Evolutionary conservation across 805 yeast genomes (phyloP).

Genomic region (Myxozyma monticola): DNA sequence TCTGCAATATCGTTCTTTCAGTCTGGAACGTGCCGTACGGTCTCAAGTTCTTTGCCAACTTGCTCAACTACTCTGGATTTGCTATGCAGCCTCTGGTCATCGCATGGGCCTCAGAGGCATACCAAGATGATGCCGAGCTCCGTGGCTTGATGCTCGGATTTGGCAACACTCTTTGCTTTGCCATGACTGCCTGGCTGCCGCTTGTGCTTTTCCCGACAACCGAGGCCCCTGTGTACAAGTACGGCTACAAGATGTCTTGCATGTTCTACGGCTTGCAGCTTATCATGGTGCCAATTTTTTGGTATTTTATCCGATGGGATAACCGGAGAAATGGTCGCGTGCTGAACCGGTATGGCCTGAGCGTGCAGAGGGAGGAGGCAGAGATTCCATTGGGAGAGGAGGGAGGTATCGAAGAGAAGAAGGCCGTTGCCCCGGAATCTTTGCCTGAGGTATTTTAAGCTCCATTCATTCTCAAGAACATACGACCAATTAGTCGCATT

Average conservation of each 20-base stretch:
- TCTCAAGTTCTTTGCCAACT: constrained; percentile 33
- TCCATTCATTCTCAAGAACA: too few relatives aligned
- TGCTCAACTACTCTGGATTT: constrained; percentile 23
- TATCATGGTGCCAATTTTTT: constrained; percentile 28
- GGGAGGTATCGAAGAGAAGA: too few relatives aligned
- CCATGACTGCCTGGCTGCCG: constrained; percentile 42
- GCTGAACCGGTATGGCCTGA: constrained; percentile 17
- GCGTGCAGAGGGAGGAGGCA: constrained; percentile 11
- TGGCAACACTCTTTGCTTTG: constrained; percentile 39
- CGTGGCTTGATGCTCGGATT: constrained; percentile 36
- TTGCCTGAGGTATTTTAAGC: too few relatives aligned
- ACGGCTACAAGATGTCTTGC: constrained; percentile 24
- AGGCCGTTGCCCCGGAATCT: too few relatives aligned
- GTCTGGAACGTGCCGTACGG: constrained; percentile 47
- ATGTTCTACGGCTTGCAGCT: constrained; percentile 38
- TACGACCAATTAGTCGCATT: too few relatives aligned
- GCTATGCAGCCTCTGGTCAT: constrained; percentile 29
- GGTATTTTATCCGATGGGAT: constrained; percentile 19
- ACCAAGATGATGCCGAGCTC: constrained; percentile 37
- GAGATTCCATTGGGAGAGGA: too few relatives aligned
- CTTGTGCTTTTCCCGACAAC: constrained; percentile 39
- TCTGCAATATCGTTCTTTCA: constrained; percentile 40
- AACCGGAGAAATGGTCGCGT: constrained; percentile 15
- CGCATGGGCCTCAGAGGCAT: constrained; percentile 35
- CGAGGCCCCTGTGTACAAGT: constrained; percentile 39